Base-by-base conservation (phyloP, 257 asterid genomes). In the Striga asiatica region DNA sequence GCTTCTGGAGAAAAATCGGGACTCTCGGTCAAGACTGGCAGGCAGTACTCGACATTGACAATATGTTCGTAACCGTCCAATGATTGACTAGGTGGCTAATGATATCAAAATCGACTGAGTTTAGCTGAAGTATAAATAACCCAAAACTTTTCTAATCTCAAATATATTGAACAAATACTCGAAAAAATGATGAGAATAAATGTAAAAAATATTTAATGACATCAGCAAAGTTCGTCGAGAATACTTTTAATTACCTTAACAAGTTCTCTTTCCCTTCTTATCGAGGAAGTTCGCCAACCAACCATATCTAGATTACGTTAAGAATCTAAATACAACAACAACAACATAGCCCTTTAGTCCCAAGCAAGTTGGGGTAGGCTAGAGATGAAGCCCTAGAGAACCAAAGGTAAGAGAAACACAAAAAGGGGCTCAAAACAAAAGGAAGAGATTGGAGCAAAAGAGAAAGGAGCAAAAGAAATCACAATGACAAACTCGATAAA, bases 261-360 rank as follows among this genome's bases (percentile, higher is more conserved):
- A 65, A 91, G 94, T 75, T 91, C 88, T 4, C 61, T 71, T 78
- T 82, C 97, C 66, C 98, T 80, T 76, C 98, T 66, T 53, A 91
- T 68, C 37, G 97, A 91, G 20, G 97, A 82, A 31, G 97, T 91
- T 32, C 98, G 95, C 96, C 97, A 91, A 51, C 98, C 98, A 75
- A 87, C 98, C 94, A 84, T 69, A 79, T 91, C 97, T 88, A 54
- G 59, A 67, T 52, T 35, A 57, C 3, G 81, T 69, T 75, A 89
- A 79, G 85, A 60, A 67, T 55, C 50, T 61, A 45, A 49, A 39
- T n/a, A n/a, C 31, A 62, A 71, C 3, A 9, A 41, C 17, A 6
- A 29, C 41, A 65, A 64, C 58, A 62, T 11, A 61, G 60, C n/a
- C n/a, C n/a, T n/a, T n/a, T n/a, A n/a, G n/a, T n/a, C n/a, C n/a